Evolutionary conservation across 164 flowering plant genomes (phyloP).

Genomic region (Vitis rotundifolia): DNA sequence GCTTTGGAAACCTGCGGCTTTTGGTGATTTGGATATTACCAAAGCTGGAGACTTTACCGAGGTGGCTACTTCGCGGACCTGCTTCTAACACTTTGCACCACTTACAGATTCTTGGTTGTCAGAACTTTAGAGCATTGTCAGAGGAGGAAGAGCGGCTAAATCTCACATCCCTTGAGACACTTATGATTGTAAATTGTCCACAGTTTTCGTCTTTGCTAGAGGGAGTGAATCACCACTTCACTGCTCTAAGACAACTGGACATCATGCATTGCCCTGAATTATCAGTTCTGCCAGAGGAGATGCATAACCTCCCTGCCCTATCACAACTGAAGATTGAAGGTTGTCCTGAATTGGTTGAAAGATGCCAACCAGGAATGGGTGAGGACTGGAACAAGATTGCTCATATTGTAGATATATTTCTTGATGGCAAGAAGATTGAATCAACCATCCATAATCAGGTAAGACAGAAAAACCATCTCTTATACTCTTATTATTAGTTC

Average conservation of each 20-base stretch:
- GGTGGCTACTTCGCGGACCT: too few relatives aligned
- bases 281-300: not conserved
- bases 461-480: too few relatives aligned
- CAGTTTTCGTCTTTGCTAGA: slow-evolving; percentile 1
- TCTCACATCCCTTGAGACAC: not conserved
- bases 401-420: not conserved
- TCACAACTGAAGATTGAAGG: not conserved
- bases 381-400: slow-evolving; percentile 14
- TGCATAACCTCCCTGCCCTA: not conserved
- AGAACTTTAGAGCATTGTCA: not conserved
- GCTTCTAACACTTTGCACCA: too few relatives aligned
- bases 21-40: too few relatives aligned
- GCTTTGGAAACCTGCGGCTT: too few relatives aligned
- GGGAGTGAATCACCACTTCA: not conserved
- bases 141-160: not conserved
- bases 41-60: too few relatives aligned
- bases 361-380: slow-evolving; percentile 1
- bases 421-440: too few relatives aligned
- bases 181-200: not conserved
- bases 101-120: too few relatives aligned
- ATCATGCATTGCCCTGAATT: slow-evolving; percentile 2
- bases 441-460: too few relatives aligned
- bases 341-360: not conserved
- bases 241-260: too few relatives aligned
- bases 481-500: too few relatives aligned